phyloP scores from a whole-genome alignment of 2,329 filamentous ascomycete species.

The Chaetothyriales sp. region DNA sequence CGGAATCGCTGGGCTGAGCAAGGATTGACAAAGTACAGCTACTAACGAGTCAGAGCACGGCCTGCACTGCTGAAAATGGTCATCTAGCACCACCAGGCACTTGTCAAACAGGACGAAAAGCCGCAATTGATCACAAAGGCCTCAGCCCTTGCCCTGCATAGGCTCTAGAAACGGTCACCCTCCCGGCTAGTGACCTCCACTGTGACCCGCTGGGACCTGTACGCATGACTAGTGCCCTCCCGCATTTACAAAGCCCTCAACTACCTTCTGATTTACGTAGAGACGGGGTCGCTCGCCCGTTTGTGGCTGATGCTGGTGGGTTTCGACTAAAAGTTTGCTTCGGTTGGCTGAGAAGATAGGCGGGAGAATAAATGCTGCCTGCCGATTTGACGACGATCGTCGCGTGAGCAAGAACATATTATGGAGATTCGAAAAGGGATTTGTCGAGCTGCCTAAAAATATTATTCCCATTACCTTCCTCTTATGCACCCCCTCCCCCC shows the following conservation, averaged over 20 bases:
- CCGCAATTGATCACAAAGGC: neutral
- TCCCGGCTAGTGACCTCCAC: neutral
- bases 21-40: neutral
- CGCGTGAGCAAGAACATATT: neutral
- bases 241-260: neutral
- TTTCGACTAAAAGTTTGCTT: too few species aligned
- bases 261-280: neutral
- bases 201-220: neutral
- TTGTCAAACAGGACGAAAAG: neutral
- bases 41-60: neutral
- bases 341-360: neutral
- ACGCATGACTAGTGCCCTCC: neutral
- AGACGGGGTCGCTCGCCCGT: neutral
- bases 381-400: neutral
- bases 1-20: neutral
- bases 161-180: neutral
- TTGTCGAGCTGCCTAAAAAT: neutral
- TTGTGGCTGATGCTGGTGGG: neutral
- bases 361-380: neutral
- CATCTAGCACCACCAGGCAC: neutral
- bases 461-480: too few species aligned
- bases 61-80: neutral
- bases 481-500: too few species aligned
- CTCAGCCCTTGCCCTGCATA: neutral
- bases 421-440: neutral